Evolutionary conservation across 2,329 filamentous ascomycete species (phyloP).

Genomic region (Diaporthe sp.): DNA sequence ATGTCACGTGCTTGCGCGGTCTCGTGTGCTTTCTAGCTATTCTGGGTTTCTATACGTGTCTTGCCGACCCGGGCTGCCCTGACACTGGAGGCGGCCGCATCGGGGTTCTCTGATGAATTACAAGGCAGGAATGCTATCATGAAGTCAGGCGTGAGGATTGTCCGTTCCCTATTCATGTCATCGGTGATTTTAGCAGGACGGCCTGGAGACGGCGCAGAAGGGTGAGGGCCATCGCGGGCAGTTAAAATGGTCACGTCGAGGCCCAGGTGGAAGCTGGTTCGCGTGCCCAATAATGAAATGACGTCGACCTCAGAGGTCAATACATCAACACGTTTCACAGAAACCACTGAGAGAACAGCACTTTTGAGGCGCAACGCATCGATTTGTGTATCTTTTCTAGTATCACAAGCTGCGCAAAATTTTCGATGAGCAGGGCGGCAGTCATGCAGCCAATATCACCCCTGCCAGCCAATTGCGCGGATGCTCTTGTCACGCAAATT

Average conservation of each 20-base stretch:
- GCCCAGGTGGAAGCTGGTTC: neutral
- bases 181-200: neutral
- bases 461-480: slow-evolving; percentile 11
- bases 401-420: neutral
- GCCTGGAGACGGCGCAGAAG: neutral
- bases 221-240: neutral
- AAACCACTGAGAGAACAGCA: neutral
- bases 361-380: slow-evolving; percentile 1
- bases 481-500: neutral
- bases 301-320: too few relatives aligned
- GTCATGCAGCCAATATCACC: neutral
- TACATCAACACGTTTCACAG: neutral
- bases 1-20: too few relatives aligned
- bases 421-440: neutral
- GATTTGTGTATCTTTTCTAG: slow-evolving; percentile 14
- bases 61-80: neutral
- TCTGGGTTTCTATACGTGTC: neutral
- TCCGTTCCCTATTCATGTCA: neutral
- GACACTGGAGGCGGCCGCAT: neutral
- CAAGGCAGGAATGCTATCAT: neutral
- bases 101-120: neutral
- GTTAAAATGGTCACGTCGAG: neutral
- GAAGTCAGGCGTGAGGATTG: neutral
- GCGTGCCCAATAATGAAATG: neutral
- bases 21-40: neutral